These are phyloP conservation scores for Monoraphidium neglectum DNA, from an alignment of 139 green algal genomes.

Conservation along the genomic window DNA sequence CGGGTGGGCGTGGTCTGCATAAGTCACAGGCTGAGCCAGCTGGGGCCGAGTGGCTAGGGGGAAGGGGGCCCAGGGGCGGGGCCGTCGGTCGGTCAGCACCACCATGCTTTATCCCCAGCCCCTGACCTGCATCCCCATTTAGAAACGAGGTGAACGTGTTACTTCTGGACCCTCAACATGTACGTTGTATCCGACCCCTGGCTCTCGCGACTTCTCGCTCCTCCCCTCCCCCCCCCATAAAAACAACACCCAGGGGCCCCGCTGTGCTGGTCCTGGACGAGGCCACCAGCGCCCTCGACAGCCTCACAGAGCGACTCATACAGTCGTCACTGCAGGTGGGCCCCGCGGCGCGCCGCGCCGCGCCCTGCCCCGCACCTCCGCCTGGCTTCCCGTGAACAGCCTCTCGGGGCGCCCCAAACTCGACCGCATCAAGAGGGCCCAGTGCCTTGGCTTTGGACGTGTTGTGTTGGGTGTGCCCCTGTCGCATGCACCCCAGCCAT, in stretches of 20 bases:
- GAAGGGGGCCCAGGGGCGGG: conserved; percentile 5
- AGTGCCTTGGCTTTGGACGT: background rate
- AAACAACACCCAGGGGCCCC: conserved; percentile 21
- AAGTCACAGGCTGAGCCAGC: background rate
- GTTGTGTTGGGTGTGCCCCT: background rate
- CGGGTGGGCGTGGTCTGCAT: background rate
- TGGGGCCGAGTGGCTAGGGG: background rate
- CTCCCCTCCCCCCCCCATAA: too few relatives aligned
- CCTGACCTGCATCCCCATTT: too few relatives aligned
- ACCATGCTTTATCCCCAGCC: too few relatives aligned
- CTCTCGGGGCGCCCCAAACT: too few relatives aligned
- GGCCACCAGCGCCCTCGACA: conserved; percentile 66
- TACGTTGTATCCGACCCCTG: too few relatives aligned
- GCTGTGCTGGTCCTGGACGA: conserved; percentile 60
- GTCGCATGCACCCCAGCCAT: background rate
- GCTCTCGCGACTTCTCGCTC: too few relatives aligned
- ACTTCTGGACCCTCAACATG: too few relatives aligned
- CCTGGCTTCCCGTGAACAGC: background rate
- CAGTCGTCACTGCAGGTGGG: conserved; percentile 42
- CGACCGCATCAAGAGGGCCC: too few relatives aligned
- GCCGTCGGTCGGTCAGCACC: too few relatives aligned
- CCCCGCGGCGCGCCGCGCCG: too few relatives aligned
- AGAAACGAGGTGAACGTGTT: too few relatives aligned
- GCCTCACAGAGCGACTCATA: conserved; percentile 60
- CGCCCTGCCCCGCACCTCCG: conserved; percentile 31